Percentiles rank a stretch among this genome's conserved stretches.
These are phyloP conservation scores for Prunus dulcis DNA, from an alignment of 306 rosid genomes.

Conservation along the genomic window DNA sequence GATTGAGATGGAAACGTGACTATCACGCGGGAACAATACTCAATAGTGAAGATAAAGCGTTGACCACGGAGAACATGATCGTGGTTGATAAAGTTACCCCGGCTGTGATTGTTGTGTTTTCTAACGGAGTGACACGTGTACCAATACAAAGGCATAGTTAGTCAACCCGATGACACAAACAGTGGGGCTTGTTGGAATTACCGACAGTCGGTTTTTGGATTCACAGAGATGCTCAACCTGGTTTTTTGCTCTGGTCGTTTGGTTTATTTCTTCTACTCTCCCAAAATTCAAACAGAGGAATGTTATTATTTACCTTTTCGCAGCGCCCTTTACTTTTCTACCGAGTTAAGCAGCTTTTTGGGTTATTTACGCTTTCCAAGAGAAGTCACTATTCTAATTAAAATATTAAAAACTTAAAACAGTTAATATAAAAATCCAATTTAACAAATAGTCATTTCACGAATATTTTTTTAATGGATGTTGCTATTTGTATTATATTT, in stretches of 20 bases:
- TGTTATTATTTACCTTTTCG: not conserved
- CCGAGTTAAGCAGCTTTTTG: not conserved
- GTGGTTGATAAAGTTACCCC: slow-evolving; percentile 2
- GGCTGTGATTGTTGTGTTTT: not conserved
- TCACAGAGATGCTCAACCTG: not conserved
- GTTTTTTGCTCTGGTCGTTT: not conserved
- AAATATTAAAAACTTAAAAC: not conserved
- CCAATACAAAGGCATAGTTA: slow-evolving; percentile 2
- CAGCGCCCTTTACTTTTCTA: not conserved
- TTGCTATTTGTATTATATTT: too few species aligned
- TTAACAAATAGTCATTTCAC: too few species aligned
- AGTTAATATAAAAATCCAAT: too few species aligned
- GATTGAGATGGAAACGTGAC: not conserved
- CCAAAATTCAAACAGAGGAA: not conserved
- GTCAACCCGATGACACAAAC: slow-evolving; percentile 9
- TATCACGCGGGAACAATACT: not conserved
- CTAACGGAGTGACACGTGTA: slow-evolving; percentile 7
- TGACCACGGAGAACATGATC: slow-evolving; percentile 7
- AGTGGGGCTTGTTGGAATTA: not conserved
- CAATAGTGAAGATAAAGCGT: slow-evolving; percentile 10
- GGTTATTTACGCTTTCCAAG: not conserved
- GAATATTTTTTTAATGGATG: too few species aligned
- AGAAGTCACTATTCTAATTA: not conserved
- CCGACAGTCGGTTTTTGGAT: not conserved
- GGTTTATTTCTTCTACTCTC: not conserved